Conservation (phyloP, 345 rosid species). For the Pseudoturritis turrita region DNA sequence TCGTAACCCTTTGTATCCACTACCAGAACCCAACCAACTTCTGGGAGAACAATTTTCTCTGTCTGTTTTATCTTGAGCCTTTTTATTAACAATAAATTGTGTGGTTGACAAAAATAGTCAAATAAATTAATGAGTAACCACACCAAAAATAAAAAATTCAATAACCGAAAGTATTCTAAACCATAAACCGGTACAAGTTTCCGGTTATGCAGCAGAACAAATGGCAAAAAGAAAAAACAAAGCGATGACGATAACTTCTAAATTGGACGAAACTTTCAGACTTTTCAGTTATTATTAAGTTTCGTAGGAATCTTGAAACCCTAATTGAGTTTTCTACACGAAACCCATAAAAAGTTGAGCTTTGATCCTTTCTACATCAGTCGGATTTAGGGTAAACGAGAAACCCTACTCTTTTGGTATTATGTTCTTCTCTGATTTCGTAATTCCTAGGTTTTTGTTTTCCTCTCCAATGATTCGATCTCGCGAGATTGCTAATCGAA, state of each 20-base stretch:
- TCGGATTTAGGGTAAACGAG: not conserved
- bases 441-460: not conserved
- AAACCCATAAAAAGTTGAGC: not conserved
- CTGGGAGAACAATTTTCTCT: too few relatives aligned
- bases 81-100: too few relatives aligned
- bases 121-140: too few relatives aligned
- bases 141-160: too few relatives aligned
- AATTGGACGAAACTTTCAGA: not conserved
- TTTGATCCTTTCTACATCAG: not conserved
- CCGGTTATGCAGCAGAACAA: not conserved
- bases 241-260: not conserved
- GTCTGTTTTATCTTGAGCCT: too few relatives aligned
- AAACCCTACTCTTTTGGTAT: conserved; percentile 10
- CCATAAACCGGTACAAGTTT: not conserved
- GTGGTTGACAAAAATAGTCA: too few relatives aligned
- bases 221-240: not conserved
- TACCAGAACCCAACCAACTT: too few relatives aligned
- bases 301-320: conserved; percentile 5
- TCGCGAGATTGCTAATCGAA: not conserved
- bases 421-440: not conserved
- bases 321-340: conserved; percentile 1
- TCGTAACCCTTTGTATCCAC: too few relatives aligned
- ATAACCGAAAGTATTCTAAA: not conserved
- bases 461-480: not conserved
- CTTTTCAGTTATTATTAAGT: not conserved